Evolutionary conservation across 768 basidiomycete species (phyloP).

Genomic region (Xerocomellus chrysenteron): DNA sequence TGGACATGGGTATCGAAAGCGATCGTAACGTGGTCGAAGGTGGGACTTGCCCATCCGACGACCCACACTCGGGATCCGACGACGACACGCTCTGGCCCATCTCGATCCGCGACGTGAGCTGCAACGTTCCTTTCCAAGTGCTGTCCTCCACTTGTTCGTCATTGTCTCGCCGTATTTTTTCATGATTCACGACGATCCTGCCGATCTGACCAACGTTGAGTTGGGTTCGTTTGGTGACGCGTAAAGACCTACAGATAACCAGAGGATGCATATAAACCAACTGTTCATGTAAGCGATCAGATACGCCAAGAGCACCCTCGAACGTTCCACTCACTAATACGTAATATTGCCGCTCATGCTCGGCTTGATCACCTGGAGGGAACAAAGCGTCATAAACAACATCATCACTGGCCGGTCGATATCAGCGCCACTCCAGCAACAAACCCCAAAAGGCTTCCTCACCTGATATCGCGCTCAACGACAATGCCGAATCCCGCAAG

Average conservation of each 20-base stretch:
- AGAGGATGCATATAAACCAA: constrained; percentile 19
- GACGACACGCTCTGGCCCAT: constrained; percentile 2
- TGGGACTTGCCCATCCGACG: neutral
- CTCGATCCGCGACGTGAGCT: constrained; percentile 22
- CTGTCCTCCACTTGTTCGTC: neutral
- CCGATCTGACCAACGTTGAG: constrained; percentile 12
- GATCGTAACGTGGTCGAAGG: neutral
- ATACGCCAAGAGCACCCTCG: neutral
- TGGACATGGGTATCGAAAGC: neutral
- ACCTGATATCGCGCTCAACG: constrained; percentile 14
- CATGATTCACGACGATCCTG: constrained; percentile 13
- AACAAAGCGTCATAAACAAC: constrained; percentile 20
- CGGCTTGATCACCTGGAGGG: constrained; percentile 7
- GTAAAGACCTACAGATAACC: constrained; percentile 16
- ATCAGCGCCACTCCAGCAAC: neutral
- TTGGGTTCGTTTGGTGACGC: neutral
- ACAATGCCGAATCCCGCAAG: constrained; percentile 17
- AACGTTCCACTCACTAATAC: constrained; percentile 16
- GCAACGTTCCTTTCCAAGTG: constrained; percentile 5
- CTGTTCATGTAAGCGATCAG: constrained; percentile 3
- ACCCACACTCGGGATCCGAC: neutral
- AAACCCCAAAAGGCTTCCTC: neutral
- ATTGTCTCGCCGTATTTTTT: neutral
- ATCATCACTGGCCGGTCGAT: constrained; percentile 7
- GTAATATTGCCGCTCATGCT: constrained; percentile 19